These are phyloP conservation scores for Articulospora tetracladia DNA, from an alignment of 495 filamentous ascomycete species.

Conservation along the genomic window DNA sequence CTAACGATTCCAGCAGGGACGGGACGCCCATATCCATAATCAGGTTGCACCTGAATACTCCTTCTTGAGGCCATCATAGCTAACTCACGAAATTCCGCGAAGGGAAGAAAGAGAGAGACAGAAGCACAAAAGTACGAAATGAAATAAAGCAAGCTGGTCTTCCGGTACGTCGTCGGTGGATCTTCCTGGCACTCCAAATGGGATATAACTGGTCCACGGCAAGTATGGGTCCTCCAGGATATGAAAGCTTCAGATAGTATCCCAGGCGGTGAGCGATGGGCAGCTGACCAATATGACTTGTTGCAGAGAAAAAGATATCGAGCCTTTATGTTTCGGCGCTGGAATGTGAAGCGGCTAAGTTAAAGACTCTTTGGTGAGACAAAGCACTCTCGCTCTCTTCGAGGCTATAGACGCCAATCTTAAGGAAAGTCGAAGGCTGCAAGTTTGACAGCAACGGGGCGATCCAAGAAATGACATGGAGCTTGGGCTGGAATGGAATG, in stretches of 20 bases:
- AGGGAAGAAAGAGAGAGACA: constrained; percentile 18
- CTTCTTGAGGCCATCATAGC: constrained; percentile 27
- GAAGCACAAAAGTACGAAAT: constrained; percentile 15
- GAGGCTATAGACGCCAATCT: constrained; percentile 7
- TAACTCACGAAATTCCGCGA: constrained; percentile 8
- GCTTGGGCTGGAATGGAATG: background rate
- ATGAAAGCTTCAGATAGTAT: background rate
- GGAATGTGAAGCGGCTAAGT: constrained; percentile 16
- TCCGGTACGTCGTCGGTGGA: constrained; percentile 3
- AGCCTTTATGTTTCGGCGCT: constrained; percentile 12
- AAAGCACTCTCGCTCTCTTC: constrained; percentile 3
- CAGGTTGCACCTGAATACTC: constrained; percentile 23
- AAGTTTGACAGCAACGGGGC: constrained; percentile 10
- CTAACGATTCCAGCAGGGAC: constrained; percentile 13
- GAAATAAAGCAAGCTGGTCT: constrained; percentile 15
- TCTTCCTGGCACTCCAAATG: constrained; percentile 9
- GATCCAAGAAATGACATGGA: background rate
- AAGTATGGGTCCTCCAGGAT: constrained; percentile 17
- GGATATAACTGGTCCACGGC: constrained; percentile 12
- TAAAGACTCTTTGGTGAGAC: constrained; percentile 17
- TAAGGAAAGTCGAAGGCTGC: background rate
- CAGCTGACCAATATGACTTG: constrained; percentile 12
- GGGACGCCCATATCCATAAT: constrained; percentile 19
- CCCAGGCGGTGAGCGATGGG: constrained; percentile 13
- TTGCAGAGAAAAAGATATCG: background rate